These are phyloP conservation scores for Starmerella powellii DNA, from an alignment of 805 yeast genomes.

Conservation along the genomic window DNA sequence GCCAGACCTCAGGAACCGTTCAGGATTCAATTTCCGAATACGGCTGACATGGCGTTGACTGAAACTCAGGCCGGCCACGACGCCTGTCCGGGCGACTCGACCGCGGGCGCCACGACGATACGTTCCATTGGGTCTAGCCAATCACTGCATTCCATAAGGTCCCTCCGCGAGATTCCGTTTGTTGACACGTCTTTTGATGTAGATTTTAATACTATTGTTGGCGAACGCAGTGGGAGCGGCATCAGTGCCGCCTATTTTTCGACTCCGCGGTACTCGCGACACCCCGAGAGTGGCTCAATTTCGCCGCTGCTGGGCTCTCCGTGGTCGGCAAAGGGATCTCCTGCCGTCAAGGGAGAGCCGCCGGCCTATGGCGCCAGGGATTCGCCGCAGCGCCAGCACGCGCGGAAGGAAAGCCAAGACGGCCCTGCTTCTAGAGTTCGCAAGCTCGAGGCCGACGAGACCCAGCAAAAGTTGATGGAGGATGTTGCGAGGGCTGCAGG, in stretches of 20 bases:
- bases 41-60: neutral
- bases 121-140: neutral
- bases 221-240: constrained; percentile 2
- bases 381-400: neutral
- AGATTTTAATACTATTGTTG: constrained; percentile 8
- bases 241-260: constrained; percentile 6
- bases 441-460: neutral
- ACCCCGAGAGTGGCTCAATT: neutral
- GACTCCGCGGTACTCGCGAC: constrained; percentile 2
- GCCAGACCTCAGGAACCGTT: too few relatives aligned
- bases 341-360: neutral
- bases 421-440: neutral
- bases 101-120: neutral
- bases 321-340: neutral
- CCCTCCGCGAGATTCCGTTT: constrained; percentile 23
- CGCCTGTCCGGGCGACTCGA: neutral
- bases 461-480: constrained; percentile 6
- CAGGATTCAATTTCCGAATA: neutral
- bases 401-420: too few relatives aligned
- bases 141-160: constrained; percentile 16
- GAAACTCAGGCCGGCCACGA: neutral
- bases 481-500: constrained; percentile 9
- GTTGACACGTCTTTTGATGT: constrained; percentile 19
- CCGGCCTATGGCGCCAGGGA: neutral
- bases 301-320: neutral